Conservation (phyloP, 2,329 filamentous ascomycete species). For the Neopestalotiopsis rosae region DNA sequence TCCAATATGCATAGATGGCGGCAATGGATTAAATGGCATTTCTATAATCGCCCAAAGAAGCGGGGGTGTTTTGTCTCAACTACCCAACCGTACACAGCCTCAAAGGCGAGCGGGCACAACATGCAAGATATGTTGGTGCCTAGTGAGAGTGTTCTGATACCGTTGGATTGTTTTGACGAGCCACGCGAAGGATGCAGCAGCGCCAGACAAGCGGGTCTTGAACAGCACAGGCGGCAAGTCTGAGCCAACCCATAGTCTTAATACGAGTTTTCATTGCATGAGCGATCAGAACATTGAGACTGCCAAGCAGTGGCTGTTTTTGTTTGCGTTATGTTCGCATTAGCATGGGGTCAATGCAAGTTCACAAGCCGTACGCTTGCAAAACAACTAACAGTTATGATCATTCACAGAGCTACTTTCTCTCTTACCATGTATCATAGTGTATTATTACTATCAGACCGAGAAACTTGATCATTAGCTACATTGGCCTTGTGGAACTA, state of each 20-base stretch:
- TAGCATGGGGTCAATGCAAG: too few species aligned
- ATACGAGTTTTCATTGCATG: neutral
- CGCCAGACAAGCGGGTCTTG: neutral
- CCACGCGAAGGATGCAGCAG: neutral
- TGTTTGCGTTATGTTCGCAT: too few species aligned
- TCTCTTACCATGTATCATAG: too few species aligned
- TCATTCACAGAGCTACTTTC: too few species aligned
- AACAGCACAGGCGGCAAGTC: neutral
- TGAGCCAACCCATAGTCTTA: neutral
- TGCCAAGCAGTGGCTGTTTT: neutral
- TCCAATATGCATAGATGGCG: neutral
- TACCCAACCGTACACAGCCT: neutral
- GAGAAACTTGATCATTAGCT: too few species aligned
- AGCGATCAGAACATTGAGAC: neutral
- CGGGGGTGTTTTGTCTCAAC: neutral
- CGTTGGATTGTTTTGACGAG: neutral
- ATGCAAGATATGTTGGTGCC: neutral
- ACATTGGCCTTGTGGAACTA: too few species aligned
- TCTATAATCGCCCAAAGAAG: neutral
- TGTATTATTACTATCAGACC: too few species aligned
- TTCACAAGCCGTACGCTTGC: too few species aligned
- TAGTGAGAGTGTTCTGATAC: neutral
- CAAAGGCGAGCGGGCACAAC: neutral
- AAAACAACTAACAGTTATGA: too few species aligned
- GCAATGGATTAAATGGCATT: neutral